Evolutionary conservation across 768 basidiomycete species (phyloP).

Genomic region (Punctularia strigosozonata): DNA sequence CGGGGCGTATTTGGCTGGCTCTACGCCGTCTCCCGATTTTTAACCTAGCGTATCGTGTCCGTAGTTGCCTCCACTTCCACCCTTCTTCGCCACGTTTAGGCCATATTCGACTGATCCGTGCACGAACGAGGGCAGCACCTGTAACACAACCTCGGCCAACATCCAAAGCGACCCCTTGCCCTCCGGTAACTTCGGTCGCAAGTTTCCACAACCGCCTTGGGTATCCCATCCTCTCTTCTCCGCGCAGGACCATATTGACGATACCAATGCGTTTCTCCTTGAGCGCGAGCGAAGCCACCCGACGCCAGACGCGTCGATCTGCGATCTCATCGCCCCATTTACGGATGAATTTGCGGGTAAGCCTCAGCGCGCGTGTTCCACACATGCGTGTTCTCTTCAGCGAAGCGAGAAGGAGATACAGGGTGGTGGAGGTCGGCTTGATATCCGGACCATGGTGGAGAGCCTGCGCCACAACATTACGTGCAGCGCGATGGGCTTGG

Average conservation of each 20-base stretch:
- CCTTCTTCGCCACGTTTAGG: conserved; percentile 20
- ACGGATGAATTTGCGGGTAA: conserved; percentile 31
- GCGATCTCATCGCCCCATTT: conserved; percentile 46
- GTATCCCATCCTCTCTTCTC: conserved; percentile 1
- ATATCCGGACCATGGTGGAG: conserved; percentile 26
- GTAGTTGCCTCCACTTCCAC: conserved; percentile 18
- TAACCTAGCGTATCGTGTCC: too few species aligned
- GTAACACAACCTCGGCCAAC: conserved; percentile 9
- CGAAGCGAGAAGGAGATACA: conserved; percentile 45
- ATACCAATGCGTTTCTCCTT: conserved; percentile 56
- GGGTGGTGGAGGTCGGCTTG: conserved; percentile 44
- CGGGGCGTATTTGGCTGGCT: too few species aligned
- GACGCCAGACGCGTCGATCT: conserved; percentile 47
- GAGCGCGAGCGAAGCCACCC: conserved; percentile 44
- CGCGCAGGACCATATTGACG: conserved; percentile 14
- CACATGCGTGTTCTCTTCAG: conserved; percentile 37
- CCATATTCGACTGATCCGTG: conserved; percentile 18
- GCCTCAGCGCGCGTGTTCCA: conserved; percentile 39
- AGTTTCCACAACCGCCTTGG: conserved; percentile 2
- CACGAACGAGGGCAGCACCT: conserved; percentile 10
- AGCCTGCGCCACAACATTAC: conserved; percentile 5
- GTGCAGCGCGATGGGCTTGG: neutral
- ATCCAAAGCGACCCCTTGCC: conserved; percentile 5
- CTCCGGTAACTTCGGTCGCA: conserved; percentile 7
- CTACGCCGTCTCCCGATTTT: too few species aligned